phyloP scores from a whole-genome alignment of 106 monocot species.

The Vanilla planifolia region DNA sequence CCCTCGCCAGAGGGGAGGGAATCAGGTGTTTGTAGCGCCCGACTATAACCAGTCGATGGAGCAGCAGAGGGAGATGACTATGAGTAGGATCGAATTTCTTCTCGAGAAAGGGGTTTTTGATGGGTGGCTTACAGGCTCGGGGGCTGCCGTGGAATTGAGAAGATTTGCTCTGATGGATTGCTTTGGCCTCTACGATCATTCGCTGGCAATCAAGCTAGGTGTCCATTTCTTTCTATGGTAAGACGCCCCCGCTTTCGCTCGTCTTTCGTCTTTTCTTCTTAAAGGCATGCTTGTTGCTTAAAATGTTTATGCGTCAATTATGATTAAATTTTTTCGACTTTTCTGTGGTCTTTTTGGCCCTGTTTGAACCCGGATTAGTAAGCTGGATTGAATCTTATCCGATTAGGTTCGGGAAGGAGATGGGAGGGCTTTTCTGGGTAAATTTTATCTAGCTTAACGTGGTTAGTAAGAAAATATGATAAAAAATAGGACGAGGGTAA shows the following conservation, averaged over 20 bases:
- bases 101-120: slow-evolving; percentile 41
- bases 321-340: too few species aligned
- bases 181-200: slow-evolving; percentile 67
- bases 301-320: background rate
- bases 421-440: too few species aligned
- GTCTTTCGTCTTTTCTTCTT: background rate
- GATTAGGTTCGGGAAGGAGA: too few species aligned
- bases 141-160: slow-evolving; percentile 40
- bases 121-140: slow-evolving; percentile 62
- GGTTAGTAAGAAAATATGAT: too few species aligned
- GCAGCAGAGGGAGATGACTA: slow-evolving; percentile 77
- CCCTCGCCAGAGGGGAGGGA: slow-evolving; percentile 24
- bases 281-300: background rate
- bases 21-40: slow-evolving; percentile 42
- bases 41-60: slow-evolving; percentile 88
- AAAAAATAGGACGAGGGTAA: too few species aligned
- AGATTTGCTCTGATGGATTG: slow-evolving; percentile 63
- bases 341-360: too few species aligned
- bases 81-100: slow-evolving; percentile 65
- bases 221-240: slow-evolving; percentile 95
- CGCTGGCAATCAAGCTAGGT: slow-evolving; percentile 69
- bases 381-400: too few species aligned
- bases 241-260: background rate
- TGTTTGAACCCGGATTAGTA: too few species aligned
- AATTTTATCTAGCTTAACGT: too few species aligned